Percentiles rank a stretch among this genome's conserved stretches.
Evolutionary conservation across 352 stramenopile species (phyloP).

Genomic region (Pythium volutum): DNA sequence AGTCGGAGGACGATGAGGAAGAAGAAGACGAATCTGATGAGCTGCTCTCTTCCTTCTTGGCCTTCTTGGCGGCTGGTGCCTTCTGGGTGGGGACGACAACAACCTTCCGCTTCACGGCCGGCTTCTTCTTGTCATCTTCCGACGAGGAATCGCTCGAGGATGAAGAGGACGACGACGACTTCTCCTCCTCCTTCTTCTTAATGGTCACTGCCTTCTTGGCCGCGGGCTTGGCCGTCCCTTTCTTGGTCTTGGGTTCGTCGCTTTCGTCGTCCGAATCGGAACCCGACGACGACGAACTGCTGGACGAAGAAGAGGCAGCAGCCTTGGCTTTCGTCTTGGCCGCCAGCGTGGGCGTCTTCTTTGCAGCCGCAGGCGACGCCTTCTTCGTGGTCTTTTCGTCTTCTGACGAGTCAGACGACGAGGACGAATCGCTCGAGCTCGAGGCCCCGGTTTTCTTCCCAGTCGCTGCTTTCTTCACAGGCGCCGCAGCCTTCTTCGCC

Average conservation of each 20-base stretch:
- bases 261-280: conserved; percentile 54
- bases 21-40: conserved; percentile 36
- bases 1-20: conserved; percentile 37
- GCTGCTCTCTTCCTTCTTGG: conserved; percentile 32
- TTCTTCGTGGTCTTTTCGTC: conserved; percentile 41
- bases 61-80: conserved; percentile 19
- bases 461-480: neutral
- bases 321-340: conserved; percentile 4
- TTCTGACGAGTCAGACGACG: conserved; percentile 20
- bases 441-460: conserved; percentile 24
- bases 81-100: conserved; percentile 4
- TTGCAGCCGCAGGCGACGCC: conserved; percentile 14
- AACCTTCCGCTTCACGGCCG: conserved; percentile 27
- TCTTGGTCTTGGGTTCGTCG: conserved; percentile 33
- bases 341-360: conserved; percentile 16
- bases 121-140: conserved; percentile 26
- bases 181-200: conserved; percentile 25
- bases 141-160: conserved; percentile 27
- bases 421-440: conserved; percentile 16
- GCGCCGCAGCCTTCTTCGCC: conserved; percentile 14
- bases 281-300: conserved; percentile 32
- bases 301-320: conserved; percentile 12
- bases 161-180: conserved; percentile 28
- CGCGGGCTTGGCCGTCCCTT: conserved; percentile 19
- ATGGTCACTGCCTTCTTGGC: conserved; percentile 29